Evolutionary conservation across 1,284 basidiomycete species (phyloP).

Genomic region (Ustilago curta): DNA sequence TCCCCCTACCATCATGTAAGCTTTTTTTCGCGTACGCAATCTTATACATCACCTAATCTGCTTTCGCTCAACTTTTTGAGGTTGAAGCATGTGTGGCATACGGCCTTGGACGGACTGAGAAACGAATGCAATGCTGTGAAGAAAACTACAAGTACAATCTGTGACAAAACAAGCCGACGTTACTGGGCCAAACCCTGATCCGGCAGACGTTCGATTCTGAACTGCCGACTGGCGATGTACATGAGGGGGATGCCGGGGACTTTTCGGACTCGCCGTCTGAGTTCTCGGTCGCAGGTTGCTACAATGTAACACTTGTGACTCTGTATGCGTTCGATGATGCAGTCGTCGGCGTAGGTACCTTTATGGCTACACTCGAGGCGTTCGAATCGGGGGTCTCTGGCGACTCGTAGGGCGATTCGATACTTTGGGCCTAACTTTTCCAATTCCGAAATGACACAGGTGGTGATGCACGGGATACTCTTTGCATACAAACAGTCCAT

Average conservation of each 20-base stretch:
- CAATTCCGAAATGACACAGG: slow-evolving; percentile 97
- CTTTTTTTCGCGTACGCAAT: too few relatives aligned
- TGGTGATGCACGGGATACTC: slow-evolving; percentile 97
- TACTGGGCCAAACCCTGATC: slow-evolving; percentile 66
- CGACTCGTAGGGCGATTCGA: slow-evolving; percentile 92
- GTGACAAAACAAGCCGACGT: neutral
- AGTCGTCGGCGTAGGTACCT: slow-evolving; percentile 98
- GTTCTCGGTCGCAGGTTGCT: slow-evolving; percentile 96
- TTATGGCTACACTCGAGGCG: slow-evolving; percentile 89
- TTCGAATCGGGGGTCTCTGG: slow-evolving; percentile 96
- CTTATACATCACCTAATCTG: too few relatives aligned
- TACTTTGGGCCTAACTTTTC: slow-evolving; percentile 98
- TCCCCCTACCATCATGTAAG: too few relatives aligned
- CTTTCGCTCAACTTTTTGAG: too few relatives aligned
- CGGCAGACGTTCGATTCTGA: slow-evolving; percentile 65
- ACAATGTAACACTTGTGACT: slow-evolving; percentile 97
- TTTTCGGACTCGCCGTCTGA: slow-evolving; percentile 90
- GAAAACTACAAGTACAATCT: slow-evolving; percentile 6
- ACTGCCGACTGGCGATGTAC: slow-evolving; percentile 66
- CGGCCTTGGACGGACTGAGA: too few relatives aligned
- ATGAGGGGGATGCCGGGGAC: slow-evolving; percentile 69
- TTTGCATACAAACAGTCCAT: slow-evolving; percentile 99
- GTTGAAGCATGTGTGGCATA: too few relatives aligned
- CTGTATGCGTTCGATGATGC: slow-evolving; percentile 92
- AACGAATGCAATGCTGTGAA: neutral